Percentiles rank a stretch among this genome's conserved stretches.
These are phyloP conservation scores for Diplotaxis tenuifolia DNA, from an alignment of 345 rosid genomes.

Conservation along the genomic window DNA sequence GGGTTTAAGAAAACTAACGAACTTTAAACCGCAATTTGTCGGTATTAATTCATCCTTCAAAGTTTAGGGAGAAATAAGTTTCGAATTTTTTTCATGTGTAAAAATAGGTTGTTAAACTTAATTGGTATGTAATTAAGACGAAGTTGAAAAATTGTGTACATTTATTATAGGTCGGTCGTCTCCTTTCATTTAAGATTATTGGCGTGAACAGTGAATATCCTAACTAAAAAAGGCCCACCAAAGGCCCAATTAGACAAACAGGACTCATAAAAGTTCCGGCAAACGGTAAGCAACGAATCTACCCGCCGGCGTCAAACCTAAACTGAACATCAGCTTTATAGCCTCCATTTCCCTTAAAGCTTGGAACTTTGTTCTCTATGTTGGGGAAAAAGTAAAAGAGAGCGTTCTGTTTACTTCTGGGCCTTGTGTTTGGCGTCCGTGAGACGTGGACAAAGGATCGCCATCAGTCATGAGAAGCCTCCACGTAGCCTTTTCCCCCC, in stretches of 20 bases:
- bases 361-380: conserved; percentile 21
- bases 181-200: too few relatives aligned
- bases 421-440: conserved; percentile 29
- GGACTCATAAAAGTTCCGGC: background rate
- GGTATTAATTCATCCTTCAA: too few relatives aligned
- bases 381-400: conserved; percentile 9
- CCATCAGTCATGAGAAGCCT: conserved; percentile 27
- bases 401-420: conserved; percentile 21
- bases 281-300: conserved; percentile 18
- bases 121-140: too few relatives aligned
- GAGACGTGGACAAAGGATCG: conserved; percentile 39
- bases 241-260: conserved; percentile 7
- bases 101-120: too few relatives aligned
- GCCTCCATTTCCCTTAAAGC: conserved; percentile 16
- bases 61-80: too few relatives aligned
- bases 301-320: conserved; percentile 27
- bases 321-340: background rate
- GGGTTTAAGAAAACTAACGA: too few relatives aligned
- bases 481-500: conserved; percentile 16
- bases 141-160: too few relatives aligned
- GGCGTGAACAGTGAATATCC: background rate
- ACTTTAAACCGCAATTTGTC: too few relatives aligned
- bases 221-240: conserved; percentile 9
- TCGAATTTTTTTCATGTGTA: too few relatives aligned
- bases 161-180: too few relatives aligned